Evolutionary conservation across 768 basidiomycete species (phyloP), one percentile per base, ranked within the genome.

Genomic region (Dentipellis fragilis): DNA sequence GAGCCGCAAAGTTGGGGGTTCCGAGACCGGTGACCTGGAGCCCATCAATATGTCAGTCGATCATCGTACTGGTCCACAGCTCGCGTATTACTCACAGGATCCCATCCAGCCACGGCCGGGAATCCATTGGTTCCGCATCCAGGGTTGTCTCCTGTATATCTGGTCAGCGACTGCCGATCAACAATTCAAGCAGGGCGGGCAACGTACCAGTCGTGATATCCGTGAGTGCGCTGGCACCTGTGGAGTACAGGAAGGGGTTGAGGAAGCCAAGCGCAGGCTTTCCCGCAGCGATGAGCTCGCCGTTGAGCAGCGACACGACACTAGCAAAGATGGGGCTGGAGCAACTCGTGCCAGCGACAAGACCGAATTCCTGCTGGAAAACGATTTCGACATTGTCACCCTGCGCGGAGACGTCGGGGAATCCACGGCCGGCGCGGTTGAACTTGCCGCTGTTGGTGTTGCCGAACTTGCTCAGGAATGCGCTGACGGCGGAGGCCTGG

Each of bases 1-100:
- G 66, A 56, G 73, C 74, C 49, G 71, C 62, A 65, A 82, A 85
- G 61, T 83, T 75, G 14, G 82, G 82, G 4, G 81, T 84, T 3
- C 83, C 83, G 21, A 81, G 68, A 16, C 82, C 82, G 42, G 54
- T 54, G 2, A 54, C 54, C 54, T 54, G 37, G 11, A 16, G 45
- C 4, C 21, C 39, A 6, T 34, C 34, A 37, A 23, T 12, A 54
- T 48, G 39, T 45, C 19, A 22, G 14, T 35, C 16, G 21, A 22
- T 34, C 4, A n/a, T 10, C 14, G 17, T 23, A 22, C 23, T 16
- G 23, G 17, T 29, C 21, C 48, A n/a, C 22, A 55, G 16, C 22
- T 4, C 29, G 29, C 11, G 35, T 0, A 19, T 9, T 2, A 56
- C 66, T 38, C 55, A 67, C 69, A 34, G 68, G 67, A 52, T 70